phyloP scores from a whole-genome alignment of 2,329 filamentous ascomycete species.

The Rugonectria rugulosa region DNA sequence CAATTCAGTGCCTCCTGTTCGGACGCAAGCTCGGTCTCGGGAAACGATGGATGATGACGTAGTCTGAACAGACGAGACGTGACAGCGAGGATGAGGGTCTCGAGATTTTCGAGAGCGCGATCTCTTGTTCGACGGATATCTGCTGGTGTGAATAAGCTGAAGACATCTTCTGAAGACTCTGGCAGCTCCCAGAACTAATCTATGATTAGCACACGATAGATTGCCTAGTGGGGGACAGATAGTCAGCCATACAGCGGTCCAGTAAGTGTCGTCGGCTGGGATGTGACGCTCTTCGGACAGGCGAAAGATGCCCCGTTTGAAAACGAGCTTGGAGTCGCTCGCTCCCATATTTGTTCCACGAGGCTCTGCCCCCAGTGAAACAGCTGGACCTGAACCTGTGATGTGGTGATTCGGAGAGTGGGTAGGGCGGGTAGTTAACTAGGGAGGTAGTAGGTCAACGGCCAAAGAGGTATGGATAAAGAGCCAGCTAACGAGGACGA shows the following conservation, averaged over 20 bases:
- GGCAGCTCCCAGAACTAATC: slow-evolving; percentile 94
- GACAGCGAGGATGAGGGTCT: slow-evolving; percentile 84
- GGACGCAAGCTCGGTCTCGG: slow-evolving; percentile 82
- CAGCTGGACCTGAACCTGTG: slow-evolving; percentile 20
- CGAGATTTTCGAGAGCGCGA: slow-evolving; percentile 83
- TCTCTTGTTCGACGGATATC: slow-evolving; percentile 91
- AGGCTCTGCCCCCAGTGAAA: slow-evolving; percentile 30
- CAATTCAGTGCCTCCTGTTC: slow-evolving; percentile 95
- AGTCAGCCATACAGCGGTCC: slow-evolving; percentile 78
- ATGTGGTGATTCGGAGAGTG: slow-evolving; percentile 28
- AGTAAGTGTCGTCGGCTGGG: slow-evolving; percentile 87
- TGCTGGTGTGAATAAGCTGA: slow-evolving; percentile 89
- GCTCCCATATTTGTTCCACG: slow-evolving; percentile 76
- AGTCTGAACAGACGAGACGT: slow-evolving; percentile 84
- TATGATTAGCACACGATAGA: slow-evolving; percentile 31
- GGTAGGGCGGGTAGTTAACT: slow-evolving; percentile 6
- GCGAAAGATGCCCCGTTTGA: slow-evolving; percentile 97
- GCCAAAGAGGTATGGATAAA: background rate
- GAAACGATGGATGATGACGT: slow-evolving; percentile 89
- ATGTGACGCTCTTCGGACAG: slow-evolving; percentile 93
- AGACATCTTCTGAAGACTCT: slow-evolving; percentile 94
- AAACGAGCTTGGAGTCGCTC: slow-evolving; percentile 97
- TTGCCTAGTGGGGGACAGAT: slow-evolving; percentile 14
- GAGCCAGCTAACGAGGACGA: slow-evolving; percentile 5
- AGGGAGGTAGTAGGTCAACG: background rate